Evolutionary conservation across 495 filamentous ascomycete genomes (phyloP).

Genomic region (Aspergillus cavernicola): DNA sequence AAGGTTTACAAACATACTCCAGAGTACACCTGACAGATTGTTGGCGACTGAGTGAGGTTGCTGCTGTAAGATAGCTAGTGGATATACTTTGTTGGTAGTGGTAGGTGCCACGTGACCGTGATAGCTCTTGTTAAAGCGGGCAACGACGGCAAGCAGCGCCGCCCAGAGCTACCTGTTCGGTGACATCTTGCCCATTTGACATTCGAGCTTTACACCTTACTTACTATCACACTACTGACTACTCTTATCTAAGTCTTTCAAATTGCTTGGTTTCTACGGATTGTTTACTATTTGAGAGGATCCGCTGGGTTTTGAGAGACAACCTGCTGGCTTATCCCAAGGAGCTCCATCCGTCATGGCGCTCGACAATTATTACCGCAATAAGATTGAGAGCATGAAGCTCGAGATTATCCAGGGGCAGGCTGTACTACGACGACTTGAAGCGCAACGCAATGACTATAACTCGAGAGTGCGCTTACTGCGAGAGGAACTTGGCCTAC

Average conservation of each 20-base stretch:
- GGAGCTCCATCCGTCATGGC: constrained; percentile 62
- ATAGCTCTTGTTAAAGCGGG: constrained; percentile 1
- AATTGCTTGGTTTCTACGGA: neutral
- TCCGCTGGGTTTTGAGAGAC: neutral
- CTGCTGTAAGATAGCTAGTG: no score
- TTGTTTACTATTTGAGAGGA: neutral
- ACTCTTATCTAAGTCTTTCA: neutral
- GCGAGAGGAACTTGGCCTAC: constrained; percentile 89
- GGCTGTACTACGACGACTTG: constrained; percentile 86
- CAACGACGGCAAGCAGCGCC: neutral
- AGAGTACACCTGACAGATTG: no score
- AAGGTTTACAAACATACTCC: no score
- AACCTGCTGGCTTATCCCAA: constrained; percentile 4
- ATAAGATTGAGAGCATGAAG: constrained; percentile 99
- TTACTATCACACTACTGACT: neutral
- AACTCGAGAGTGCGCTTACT: constrained; percentile 95
- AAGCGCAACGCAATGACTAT: constrained; percentile 99
- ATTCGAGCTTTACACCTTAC: neutral
- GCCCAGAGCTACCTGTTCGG: constrained; percentile 1
- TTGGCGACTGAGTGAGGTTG: no score
- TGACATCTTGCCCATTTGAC: neutral
- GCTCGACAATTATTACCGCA: constrained; percentile 98
- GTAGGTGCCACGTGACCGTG: neutral
- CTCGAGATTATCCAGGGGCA: constrained; percentile 99
- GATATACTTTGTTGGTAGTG: no score